Evolutionary conservation across 1,284 basidiomycete species (phyloP), one percentile per base, ranked within the genome.

Genomic region (Puccinia coronata): DNA sequence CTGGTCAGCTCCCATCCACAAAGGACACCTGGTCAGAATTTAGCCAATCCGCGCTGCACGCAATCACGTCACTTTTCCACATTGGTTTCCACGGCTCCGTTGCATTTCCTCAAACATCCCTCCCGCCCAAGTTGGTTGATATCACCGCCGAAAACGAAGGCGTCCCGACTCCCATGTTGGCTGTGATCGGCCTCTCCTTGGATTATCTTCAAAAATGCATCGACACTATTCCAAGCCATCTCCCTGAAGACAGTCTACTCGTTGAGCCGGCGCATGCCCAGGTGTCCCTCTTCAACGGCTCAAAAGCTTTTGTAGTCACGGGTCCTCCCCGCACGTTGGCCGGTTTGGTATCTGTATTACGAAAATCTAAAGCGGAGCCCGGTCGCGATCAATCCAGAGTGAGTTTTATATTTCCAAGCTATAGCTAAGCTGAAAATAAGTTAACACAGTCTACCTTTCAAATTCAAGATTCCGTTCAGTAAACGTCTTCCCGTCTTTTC

Each of bases 401-500:
- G 31, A 75, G 69, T 28, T 67, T 43, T 8, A 14, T 77, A 25
- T 31, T 57, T 67, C 49, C 14, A 36, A 47, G 12, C 16, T 14
- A 9, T 2, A 36, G 16, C 39, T 6, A 23, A n/a, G 20, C 8
- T 8, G 0, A 0, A 53, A 59, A 11, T n/a, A 59, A 59, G 1
- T 12, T 9, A 16, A n/a, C n/a, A n/a, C n/a, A n/a, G n/a, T n/a
- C n/a, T n/a, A 11, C 36, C 12, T 61, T n/a, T n/a, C n/a, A n/a
- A n/a, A n/a, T 36, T 25, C 11, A 43, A 83, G 84, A 89, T 91
- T 11, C 93, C 95, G 34, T 96, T 92, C 88, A 95, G 94, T 53
- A 95, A 98, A 88, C 91, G 97, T 85, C 96, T 97, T 87, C 92
- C 93, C 14, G 92, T 94, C 20, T 98, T 99, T 87, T 93, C 91